A percentile compares a stretch with the other conserved stretches of the same genome.
Conservation (phyloP, 805 yeast genomes). For the Isabelozyma rhagii region DNA sequence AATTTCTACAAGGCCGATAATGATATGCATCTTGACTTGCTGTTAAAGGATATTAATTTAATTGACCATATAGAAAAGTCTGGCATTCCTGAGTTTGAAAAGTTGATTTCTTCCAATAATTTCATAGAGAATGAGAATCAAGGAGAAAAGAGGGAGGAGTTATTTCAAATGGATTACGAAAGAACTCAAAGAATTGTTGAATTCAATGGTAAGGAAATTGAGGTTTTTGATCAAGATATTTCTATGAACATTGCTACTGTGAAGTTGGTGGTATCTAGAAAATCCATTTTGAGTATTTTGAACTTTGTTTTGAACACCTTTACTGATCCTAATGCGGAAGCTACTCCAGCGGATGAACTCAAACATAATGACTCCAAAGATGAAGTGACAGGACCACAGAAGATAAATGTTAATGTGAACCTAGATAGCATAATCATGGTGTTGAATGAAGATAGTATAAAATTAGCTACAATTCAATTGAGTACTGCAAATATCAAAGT, state of each 20-base stretch:
- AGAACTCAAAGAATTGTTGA: constrained; percentile 60
- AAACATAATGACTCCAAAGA: constrained; percentile 64
- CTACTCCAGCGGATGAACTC: constrained; percentile 65
- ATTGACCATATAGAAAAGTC: constrained; percentile 71
- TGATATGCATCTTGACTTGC: constrained; percentile 64
- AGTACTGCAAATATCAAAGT: constrained; percentile 70
- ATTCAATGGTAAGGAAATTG: constrained; percentile 52
- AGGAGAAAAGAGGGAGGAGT: constrained; percentile 28
- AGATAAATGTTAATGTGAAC: constrained; percentile 63
- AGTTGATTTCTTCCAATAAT: constrained; percentile 64
- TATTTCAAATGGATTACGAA: constrained; percentile 58
- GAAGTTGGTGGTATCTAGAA: constrained; percentile 70
- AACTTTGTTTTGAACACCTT: constrained; percentile 85
- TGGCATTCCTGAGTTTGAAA: constrained; percentile 60
- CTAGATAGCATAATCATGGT: constrained; percentile 72
- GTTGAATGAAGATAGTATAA: constrained; percentile 78
- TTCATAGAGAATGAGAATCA: constrained; percentile 34
- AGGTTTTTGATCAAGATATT: constrained; percentile 74
- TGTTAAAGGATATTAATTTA: constrained; percentile 62
- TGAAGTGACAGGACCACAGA: constrained; percentile 63
- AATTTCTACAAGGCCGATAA: constrained; percentile 55
- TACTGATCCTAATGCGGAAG: constrained; percentile 71
- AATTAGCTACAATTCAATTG: constrained; percentile 73
- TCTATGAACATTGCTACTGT: constrained; percentile 74
- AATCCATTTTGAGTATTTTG: constrained; percentile 70